These are phyloP conservation scores for Mycocentrospora acerina DNA, from an alignment of 2,329 filamentous ascomycete species.

Conservation along the genomic window DNA sequence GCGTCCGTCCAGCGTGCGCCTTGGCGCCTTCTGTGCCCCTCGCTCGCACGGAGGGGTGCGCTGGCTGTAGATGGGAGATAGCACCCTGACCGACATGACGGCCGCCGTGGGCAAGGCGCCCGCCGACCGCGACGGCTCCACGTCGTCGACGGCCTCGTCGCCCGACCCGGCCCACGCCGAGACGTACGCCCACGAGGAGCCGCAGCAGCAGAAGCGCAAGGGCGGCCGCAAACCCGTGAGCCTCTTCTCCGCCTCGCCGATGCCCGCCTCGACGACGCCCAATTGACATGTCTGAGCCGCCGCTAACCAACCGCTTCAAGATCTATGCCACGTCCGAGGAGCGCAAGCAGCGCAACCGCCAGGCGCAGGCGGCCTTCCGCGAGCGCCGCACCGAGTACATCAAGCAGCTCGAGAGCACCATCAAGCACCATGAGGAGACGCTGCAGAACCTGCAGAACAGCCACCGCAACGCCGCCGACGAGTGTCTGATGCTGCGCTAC, in stretches of 20 bases:
- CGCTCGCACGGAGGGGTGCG: slow-evolving; percentile 45
- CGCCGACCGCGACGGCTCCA: slow-evolving; percentile 47
- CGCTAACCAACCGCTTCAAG: slow-evolving; percentile 56
- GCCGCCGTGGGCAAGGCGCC: slow-evolving; percentile 50
- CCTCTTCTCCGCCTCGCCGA: too few species aligned
- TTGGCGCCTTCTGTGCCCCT: slow-evolving; percentile 41
- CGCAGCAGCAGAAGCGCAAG: slow-evolving; percentile 80
- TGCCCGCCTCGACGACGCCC: too few species aligned
- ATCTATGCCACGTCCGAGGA: slow-evolving; percentile 99
- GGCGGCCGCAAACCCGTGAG: slow-evolving; percentile 94
- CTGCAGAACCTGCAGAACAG: slow-evolving; percentile 90
- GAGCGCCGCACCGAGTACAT: slow-evolving; percentile 98
- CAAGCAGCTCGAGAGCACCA: slow-evolving; percentile 96
- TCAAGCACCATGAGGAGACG: slow-evolving; percentile 94
- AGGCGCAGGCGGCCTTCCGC: slow-evolving; percentile 95
- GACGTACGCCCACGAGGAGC: slow-evolving; percentile 47
- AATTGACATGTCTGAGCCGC: slow-evolving; percentile 36
- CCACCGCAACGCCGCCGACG: slow-evolving; percentile 90
- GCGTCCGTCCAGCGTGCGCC: slow-evolving; percentile 36
- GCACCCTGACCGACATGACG: slow-evolving; percentile 47
- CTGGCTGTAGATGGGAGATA: slow-evolving; percentile 54
- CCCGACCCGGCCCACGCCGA: slow-evolving; percentile 48
- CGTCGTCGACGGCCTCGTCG: slow-evolving; percentile 52
- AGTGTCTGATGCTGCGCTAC: slow-evolving; percentile 96
- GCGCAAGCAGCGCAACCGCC: slow-evolving; percentile 93